These are phyloP conservation scores for Pisolithus microcarpus DNA, from an alignment of 768 basidiomycete genomes.

Conservation along the genomic window DNA sequence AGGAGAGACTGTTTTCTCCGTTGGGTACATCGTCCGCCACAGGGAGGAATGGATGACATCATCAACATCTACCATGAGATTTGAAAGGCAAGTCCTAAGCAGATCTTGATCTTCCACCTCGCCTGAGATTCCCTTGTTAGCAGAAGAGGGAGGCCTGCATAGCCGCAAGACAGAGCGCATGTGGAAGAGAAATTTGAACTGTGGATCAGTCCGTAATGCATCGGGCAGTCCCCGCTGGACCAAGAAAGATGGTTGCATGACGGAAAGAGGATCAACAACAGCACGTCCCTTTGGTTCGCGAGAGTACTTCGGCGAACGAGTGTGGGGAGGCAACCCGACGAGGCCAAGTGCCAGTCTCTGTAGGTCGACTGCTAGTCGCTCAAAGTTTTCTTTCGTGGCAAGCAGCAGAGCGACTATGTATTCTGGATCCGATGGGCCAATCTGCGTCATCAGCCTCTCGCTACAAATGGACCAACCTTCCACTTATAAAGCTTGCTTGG, in stretches of 20 bases:
- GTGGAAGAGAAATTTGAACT: slow-evolving; percentile 74
- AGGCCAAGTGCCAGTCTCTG: slow-evolving; percentile 26
- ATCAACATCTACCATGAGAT: slow-evolving; percentile 39
- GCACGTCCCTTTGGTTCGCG: slow-evolving; percentile 42
- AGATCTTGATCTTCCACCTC: slow-evolving; percentile 28
- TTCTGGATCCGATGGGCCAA: slow-evolving; percentile 27
- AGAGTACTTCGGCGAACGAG: slow-evolving; percentile 44
- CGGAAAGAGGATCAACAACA: slow-evolving; percentile 69
- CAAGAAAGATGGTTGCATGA: slow-evolving; percentile 78
- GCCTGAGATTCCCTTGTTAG: slow-evolving; percentile 5
- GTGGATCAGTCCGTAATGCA: slow-evolving; percentile 55
- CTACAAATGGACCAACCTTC: slow-evolving; percentile 14
- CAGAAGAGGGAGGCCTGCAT: slow-evolving; percentile 29
- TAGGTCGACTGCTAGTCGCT: slow-evolving; percentile 12
- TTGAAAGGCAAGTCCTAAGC: slow-evolving; percentile 32
- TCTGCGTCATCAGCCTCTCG: slow-evolving; percentile 16
- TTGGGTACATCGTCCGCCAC: slow-evolving; percentile 18
- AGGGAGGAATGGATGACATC: slow-evolving; percentile 17
- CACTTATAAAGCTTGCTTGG: slow-evolving; percentile 10
- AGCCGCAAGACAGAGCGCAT: slow-evolving; percentile 49
- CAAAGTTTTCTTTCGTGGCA: slow-evolving; percentile 7
- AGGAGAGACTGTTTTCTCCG: slow-evolving; percentile 3
- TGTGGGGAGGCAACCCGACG: slow-evolving; percentile 27
- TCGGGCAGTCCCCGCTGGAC: slow-evolving; percentile 70
- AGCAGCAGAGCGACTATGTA: slow-evolving; percentile 14